A percentile compares a stretch with the other conserved stretches of the same genome.
Conservation (phyloP, 2,329 filamentous ascomycete genomes). For the Xylaria sp. region DNA sequence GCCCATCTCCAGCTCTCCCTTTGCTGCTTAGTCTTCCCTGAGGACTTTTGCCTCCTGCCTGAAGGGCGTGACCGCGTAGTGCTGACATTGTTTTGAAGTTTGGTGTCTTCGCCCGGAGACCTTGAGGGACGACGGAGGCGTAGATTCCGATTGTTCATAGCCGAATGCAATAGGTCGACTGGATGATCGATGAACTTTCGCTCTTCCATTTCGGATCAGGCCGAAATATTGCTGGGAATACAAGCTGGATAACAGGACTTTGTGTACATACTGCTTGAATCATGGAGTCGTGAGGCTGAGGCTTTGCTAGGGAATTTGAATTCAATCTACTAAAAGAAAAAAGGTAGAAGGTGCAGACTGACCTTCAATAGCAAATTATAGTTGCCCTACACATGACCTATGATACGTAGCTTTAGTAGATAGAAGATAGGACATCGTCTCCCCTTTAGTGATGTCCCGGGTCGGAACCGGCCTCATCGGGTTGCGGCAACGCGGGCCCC, state of each 20-base stretch:
- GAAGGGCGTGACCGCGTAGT: not conserved
- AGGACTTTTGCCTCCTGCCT: not conserved
- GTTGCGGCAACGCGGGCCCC: conserved; percentile 26
- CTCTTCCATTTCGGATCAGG: conserved; percentile 8
- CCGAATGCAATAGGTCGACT: conserved; percentile 9
- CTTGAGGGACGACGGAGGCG: conserved; percentile 15
- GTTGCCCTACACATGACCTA: not conserved
- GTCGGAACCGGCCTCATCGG: conserved; percentile 23
- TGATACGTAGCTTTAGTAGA: not conserved
- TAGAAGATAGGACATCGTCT: not conserved
- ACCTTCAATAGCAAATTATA: not conserved
- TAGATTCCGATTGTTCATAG: conserved; percentile 2
- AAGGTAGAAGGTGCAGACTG: too few relatives aligned
- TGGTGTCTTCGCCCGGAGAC: not conserved
- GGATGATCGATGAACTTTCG: conserved; percentile 8
- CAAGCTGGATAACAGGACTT: not conserved
- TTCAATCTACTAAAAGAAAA: not conserved
- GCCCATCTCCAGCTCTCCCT: conserved; percentile 47
- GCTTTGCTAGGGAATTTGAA: not conserved
- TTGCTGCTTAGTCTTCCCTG: not conserved
- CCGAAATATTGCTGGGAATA: too few relatives aligned
- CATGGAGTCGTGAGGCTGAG: not conserved
- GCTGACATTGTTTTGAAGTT: not conserved
- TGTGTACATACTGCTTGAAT: not conserved
- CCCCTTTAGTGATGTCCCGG: not conserved